Evolutionary conservation across 176 grass and related monocot genomes (phyloP).

Genomic region (Thinopyrum elongatum): DNA sequence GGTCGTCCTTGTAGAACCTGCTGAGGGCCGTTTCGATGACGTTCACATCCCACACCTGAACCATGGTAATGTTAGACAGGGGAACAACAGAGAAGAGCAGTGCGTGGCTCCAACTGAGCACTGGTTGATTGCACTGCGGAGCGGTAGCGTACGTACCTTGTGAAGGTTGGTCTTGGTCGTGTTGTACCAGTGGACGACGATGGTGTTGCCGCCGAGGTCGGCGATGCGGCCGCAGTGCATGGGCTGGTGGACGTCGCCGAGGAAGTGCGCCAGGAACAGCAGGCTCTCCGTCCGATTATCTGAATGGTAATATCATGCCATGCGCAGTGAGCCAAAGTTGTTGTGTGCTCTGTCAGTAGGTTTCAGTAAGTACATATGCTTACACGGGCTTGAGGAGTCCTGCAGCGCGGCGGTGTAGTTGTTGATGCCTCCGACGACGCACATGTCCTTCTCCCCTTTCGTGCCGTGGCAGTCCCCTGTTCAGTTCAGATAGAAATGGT

Average conservation of each 20-base stretch:
- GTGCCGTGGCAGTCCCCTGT: slow-evolving; percentile 53
- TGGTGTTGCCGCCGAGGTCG: slow-evolving; percentile 55
- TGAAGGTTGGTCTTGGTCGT: slow-evolving; percentile 59
- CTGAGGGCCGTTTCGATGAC: slow-evolving; percentile 79
- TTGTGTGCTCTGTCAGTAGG: not conserved
- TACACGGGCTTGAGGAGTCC: slow-evolving; percentile 37
- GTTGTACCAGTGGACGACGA: slow-evolving; percentile 62
- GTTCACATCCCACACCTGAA: slow-evolving; percentile 78
- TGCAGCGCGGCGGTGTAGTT: slow-evolving; percentile 55
- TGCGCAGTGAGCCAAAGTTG: not conserved
- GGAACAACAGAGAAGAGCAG: not conserved
- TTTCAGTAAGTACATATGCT: not conserved
- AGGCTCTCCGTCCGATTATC: slow-evolving; percentile 47
- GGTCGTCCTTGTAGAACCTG: slow-evolving; percentile 63
- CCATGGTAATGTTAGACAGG: not conserved
- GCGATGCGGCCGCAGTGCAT: slow-evolving; percentile 41
- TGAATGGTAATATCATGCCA: not conserved
- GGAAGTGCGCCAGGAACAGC: slow-evolving; percentile 69
- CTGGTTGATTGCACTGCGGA: too few relatives aligned
- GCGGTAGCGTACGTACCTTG: slow-evolving; percentile 19
- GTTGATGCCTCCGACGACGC: slow-evolving; percentile 64
- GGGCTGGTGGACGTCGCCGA: slow-evolving; percentile 73
- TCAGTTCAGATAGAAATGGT: not conserved
- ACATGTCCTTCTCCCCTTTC: slow-evolving; percentile 48
- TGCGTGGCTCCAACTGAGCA: not conserved